These are phyloP conservation scores for Linnemannia zychae DNA, from an alignment of 192 early-diverging fungal species.

Conservation along the genomic window DNA sequence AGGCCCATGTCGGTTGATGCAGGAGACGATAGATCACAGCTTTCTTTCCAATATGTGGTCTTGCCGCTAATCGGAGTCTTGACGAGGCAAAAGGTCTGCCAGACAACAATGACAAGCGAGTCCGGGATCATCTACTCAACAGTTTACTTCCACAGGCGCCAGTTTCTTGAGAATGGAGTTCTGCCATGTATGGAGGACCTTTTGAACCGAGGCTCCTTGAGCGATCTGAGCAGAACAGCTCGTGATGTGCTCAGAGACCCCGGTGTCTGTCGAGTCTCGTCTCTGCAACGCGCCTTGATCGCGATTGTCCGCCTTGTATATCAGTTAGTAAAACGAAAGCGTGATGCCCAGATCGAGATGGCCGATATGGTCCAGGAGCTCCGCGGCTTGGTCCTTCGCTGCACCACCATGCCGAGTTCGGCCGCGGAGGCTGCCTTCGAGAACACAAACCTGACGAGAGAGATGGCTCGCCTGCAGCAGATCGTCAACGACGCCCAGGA, in stretches of 20 bases:
- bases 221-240: neutral
- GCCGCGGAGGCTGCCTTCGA: slow-evolving; percentile 11
- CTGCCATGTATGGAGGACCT: slow-evolving; percentile 45
- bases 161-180: slow-evolving; percentile 38
- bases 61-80: slow-evolving; percentile 59
- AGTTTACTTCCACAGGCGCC: slow-evolving; percentile 33
- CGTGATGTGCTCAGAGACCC: slow-evolving; percentile 1
- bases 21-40: neutral
- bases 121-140: slow-evolving; percentile 44
- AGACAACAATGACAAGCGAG: slow-evolving; percentile 45
- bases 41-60: slow-evolving; percentile 57
- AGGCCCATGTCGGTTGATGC: slow-evolving; percentile 44
- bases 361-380: slow-evolving; percentile 16
- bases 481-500: slow-evolving; percentile 29
- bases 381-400: neutral
- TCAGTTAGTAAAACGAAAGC: slow-evolving; percentile 47
- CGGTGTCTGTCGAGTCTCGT: slow-evolving; percentile 14
- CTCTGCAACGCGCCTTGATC: slow-evolving; percentile 38
- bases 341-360: slow-evolving; percentile 35
- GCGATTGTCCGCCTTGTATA: slow-evolving; percentile 51
- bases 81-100: slow-evolving; percentile 44
- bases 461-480: slow-evolving; percentile 15
- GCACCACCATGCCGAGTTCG: neutral
- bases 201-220: slow-evolving; percentile 30
- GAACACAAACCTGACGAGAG: slow-evolving; percentile 20